These are phyloP conservation scores for Sugiyamaella mastotermitis DNA, from an alignment of 805 yeast genomes.

Conservation along the genomic window DNA sequence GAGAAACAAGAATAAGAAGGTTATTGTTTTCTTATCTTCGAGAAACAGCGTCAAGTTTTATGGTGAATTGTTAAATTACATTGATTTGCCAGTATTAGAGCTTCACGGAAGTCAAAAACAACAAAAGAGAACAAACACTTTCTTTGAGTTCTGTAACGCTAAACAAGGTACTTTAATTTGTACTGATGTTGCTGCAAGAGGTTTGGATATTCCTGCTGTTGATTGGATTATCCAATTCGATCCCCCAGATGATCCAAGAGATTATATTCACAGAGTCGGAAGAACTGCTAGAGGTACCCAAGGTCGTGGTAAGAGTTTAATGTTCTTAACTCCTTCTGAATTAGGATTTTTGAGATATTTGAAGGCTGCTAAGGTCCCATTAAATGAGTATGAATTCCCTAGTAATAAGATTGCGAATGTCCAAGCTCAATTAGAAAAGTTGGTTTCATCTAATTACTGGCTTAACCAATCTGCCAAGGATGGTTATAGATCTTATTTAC, in stretches of 20 bases:
- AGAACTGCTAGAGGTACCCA: conserved; percentile 88
- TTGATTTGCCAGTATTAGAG: conserved; percentile 93
- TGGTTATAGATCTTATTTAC: conserved; percentile 93
- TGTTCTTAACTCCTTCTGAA: conserved; percentile 93
- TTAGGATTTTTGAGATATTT: conserved; percentile 90
- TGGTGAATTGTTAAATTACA: conserved; percentile 90
- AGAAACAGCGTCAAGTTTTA: conserved; percentile 96
- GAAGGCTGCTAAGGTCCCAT: conserved; percentile 94
- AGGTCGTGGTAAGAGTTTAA: conserved; percentile 88
- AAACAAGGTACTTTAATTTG: conserved; percentile 88
- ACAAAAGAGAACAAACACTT: conserved; percentile 96
- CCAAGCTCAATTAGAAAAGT: conserved; percentile 85
- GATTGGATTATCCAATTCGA: conserved; percentile 99
- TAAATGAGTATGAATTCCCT: conserved; percentile 97
- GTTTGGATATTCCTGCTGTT: conserved; percentile 95
- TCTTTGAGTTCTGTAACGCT: conserved; percentile 97
- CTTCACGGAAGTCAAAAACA: conserved; percentile 98
- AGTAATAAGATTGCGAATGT: conserved; percentile 90
- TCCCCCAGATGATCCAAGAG: conserved; percentile 99
- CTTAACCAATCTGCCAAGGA: conserved; percentile 93
- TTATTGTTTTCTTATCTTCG: conserved; percentile 91
- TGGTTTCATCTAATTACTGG: conserved; percentile 88
- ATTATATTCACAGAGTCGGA: conserved; percentile 97
- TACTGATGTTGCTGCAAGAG: conserved; percentile 99
- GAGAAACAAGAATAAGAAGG: conserved; percentile 78